phyloP scores from a whole-genome alignment of 495 filamentous ascomycete species.

The Lindgomyces ingoldianus region DNA sequence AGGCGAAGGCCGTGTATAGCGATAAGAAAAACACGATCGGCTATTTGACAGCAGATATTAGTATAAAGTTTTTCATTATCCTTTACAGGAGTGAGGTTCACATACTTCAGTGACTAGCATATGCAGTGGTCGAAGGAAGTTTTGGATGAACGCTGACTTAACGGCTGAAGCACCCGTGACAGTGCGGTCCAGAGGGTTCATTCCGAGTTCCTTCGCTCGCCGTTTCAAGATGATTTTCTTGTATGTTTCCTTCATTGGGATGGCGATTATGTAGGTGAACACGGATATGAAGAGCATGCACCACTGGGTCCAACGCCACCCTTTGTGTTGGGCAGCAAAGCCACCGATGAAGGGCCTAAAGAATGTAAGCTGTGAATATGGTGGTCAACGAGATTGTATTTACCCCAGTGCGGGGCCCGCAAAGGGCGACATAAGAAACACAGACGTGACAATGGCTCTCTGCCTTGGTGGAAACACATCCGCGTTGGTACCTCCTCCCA shows the following conservation, averaged over 20 bases:
- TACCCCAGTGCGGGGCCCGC: slow-evolving; percentile 57
- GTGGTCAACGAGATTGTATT: not conserved
- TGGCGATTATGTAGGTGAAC: slow-evolving; percentile 44
- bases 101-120: slow-evolving; percentile 62
- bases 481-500: slow-evolving; percentile 57
- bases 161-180: slow-evolving; percentile 37
- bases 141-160: slow-evolving; percentile 56
- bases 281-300: slow-evolving; percentile 51
- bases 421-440: slow-evolving; percentile 61
- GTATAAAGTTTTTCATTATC: not conserved
- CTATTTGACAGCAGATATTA: not conserved
- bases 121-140: slow-evolving; percentile 59
- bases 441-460: slow-evolving; percentile 49
- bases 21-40: slow-evolving; percentile 64
- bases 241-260: slow-evolving; percentile 61
- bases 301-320: slow-evolving; percentile 67
- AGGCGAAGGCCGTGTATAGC: slow-evolving; percentile 64
- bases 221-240: slow-evolving; percentile 60
- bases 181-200: slow-evolving; percentile 43
- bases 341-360: slow-evolving; percentile 61
- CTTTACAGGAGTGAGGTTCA: not conserved
- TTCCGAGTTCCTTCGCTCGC: slow-evolving; percentile 50
- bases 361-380: not conserved
- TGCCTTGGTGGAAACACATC: slow-evolving; percentile 55
- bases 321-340: slow-evolving; percentile 59